Evolutionary conservation across 2,329 filamentous ascomycete species (phyloP).

Genomic region (Calonectria hawksworthii): DNA sequence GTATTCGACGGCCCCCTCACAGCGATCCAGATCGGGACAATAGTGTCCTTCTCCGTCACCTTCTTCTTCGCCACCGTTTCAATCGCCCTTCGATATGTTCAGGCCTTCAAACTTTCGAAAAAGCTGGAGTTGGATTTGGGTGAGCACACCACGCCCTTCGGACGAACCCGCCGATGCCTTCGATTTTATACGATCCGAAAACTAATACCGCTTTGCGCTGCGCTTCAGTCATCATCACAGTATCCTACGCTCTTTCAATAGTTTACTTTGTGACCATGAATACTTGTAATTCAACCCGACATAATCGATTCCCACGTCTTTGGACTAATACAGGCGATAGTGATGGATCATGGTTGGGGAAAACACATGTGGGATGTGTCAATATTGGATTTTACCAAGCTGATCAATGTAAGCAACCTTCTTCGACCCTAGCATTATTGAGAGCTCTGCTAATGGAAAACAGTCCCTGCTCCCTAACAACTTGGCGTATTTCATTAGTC

Average conservation of each 20-base stretch:
- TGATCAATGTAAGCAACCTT: not conserved
- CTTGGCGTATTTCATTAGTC: not conserved
- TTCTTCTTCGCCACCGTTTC: not conserved
- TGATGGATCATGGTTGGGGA: not conserved
- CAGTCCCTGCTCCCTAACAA: not conserved
- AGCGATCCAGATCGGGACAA: not conserved
- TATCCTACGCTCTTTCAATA: slow-evolving; percentile 9
- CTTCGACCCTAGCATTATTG: too few relatives aligned
- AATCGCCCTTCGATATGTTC: slow-evolving; percentile 1
- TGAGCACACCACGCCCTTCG: not conserved
- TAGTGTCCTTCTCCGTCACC: slow-evolving; percentile 5
- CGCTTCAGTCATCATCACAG: not conserved
- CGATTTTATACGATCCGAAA: not conserved
- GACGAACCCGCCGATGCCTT: not conserved
- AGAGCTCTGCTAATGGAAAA: not conserved
- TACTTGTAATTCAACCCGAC: slow-evolving; percentile 4
- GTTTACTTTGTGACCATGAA: not conserved
- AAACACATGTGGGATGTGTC: not conserved
- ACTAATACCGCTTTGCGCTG: not conserved
- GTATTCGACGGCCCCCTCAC: not conserved
- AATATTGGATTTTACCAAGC: not conserved
- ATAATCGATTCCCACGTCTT: too few relatives aligned
- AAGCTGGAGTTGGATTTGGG: not conserved
- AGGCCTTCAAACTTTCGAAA: not conserved
- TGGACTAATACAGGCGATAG: not conserved